Base-by-base conservation (phyloP, 495 filamentous ascomycete genomes). In the Echria macrotheca region DNA sequence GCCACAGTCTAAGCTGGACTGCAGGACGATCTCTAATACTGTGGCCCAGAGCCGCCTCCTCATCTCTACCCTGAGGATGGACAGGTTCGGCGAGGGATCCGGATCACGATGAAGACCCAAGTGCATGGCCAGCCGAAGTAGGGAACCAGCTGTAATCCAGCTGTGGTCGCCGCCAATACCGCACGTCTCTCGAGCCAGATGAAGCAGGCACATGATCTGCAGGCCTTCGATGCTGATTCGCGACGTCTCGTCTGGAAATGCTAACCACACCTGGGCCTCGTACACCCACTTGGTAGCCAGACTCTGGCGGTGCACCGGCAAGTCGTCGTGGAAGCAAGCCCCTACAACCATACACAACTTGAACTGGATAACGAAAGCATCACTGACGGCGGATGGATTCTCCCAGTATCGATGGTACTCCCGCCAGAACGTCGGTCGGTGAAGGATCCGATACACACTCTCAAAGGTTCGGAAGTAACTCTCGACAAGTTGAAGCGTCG, bases 1-100 rank as follows among this genome's bases (percentile, higher is more conserved):
- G 1, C 81, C 82, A 1, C 77, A 70, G 38, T 80, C 77, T 21
- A 85, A 48, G 36, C 79, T 73, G 4, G 82, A 72, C 47, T 82
- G 77, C n/a, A 84, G 55, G 19, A 74, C 69, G 5, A 84, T 65
- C 59, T 85, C 82, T 25, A 85, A 48, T 12, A 84, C 77, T 1
- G 80, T 82, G n/a, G 73, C 76, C 83, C 83, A 87, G 10, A 88
- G 67, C 17, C 84, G 71, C 36, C 83, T 66, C n/a, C 83, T 74
- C 70, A 85, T 78, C 62, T 88, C 84, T 38, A 78, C 73, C 11
- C 71, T 68, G 23, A 83, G 76, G 0, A 52, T 47, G 1, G 73
- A 60, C 52, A 69, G 68, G 19, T 58, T 62, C 4, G 69, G 63
- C 1, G 77, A 56, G 22, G 53, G 51, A 24, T 67, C 60, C 0